Evolutionary conservation across 352 stramenopile species (phyloP).

Genomic region (Globisporangium nagaii): DNA sequence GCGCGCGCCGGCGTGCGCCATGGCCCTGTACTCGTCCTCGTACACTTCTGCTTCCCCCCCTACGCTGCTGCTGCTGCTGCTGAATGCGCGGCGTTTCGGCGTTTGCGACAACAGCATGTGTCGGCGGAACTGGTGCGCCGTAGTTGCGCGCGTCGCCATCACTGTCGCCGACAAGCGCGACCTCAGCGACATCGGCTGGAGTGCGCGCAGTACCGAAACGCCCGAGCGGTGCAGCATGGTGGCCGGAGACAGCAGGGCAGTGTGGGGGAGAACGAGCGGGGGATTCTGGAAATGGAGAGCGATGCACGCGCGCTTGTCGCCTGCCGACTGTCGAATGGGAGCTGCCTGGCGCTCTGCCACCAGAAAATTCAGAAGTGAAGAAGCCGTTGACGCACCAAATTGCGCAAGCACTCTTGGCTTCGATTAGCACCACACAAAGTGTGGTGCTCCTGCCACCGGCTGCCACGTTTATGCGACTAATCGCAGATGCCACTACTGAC

Average conservation of each 20-base stretch:
- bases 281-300: not conserved
- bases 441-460: too few species aligned
- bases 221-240: constrained; percentile 11
- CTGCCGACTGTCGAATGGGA: too few species aligned
- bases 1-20: constrained; percentile 33
- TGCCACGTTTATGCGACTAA: too few species aligned
- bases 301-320: not conserved
- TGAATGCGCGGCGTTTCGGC: constrained; percentile 7
- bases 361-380: constrained; percentile 10
- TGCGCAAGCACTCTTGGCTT: constrained; percentile 9
- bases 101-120: not conserved
- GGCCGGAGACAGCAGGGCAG: not conserved
- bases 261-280: too few species aligned
- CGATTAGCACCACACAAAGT: too few species aligned
- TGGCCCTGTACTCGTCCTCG: constrained; percentile 62
- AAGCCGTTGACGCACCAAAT: too few species aligned
- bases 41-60: not conserved
- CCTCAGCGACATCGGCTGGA: not conserved
- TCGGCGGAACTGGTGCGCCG: not conserved
- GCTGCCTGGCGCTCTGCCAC: constrained; percentile 1
- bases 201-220: constrained; percentile 8
- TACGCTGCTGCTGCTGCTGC: constrained; percentile 3
- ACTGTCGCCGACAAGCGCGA: not conserved
- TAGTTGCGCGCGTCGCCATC: not conserved
- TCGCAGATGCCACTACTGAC: too few species aligned